Base-by-base conservation (phyloP, 805 yeast genomes). In the Barnettozyma sucrosica region DNA sequence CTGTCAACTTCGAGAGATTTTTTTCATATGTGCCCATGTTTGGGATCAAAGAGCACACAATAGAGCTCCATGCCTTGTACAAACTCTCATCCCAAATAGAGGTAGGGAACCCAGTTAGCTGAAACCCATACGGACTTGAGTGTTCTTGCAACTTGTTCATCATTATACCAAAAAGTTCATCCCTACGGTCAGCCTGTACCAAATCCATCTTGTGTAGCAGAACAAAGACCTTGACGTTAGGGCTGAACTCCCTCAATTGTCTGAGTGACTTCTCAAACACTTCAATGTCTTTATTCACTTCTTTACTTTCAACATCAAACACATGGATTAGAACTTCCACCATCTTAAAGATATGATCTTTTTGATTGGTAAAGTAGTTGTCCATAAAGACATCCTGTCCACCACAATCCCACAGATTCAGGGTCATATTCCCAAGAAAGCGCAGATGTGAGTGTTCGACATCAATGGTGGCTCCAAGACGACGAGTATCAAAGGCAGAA, bases 381-480 rank as follows among this genome's bases (percentile, higher is more conserved):
- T 92, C 97, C 88, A 93, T 90, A 56, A 90, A 93, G 2, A 85
- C 89, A 65, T 93, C 97, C 64, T 93, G 99, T 3, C 96, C 96
- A 59, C 98, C 99, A 68, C 99, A 93, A 66, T 93, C 99, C 98
- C 98, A 90, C 20, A 93, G 70, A 59, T 92, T 92, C 41, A 93
- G 71, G 1, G 97, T 89, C 95, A 93, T 89, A 63, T 92, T 90
- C 1, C 97, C 97, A 50, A 93, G 71, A 59, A 93, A 90, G 44
- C 98, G 72, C 47, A 93, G 69, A 67, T 92, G 96, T 2, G 97
- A 89, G 62, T 93, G 97, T 62, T 93, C 99, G n/a, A 93, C 97
- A 62, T 93, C 99, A 48, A 93, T 90, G 0, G 99, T 93, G 10
- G 99, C 98, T 2, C 98, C 98, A 13, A 93, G 68, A 49, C 98